Evolutionary conservation across 108 stramenopile genomes (phyloP), one percentile per base, ranked within the genome.

Genomic region (Cyclotella baltica): DNA sequence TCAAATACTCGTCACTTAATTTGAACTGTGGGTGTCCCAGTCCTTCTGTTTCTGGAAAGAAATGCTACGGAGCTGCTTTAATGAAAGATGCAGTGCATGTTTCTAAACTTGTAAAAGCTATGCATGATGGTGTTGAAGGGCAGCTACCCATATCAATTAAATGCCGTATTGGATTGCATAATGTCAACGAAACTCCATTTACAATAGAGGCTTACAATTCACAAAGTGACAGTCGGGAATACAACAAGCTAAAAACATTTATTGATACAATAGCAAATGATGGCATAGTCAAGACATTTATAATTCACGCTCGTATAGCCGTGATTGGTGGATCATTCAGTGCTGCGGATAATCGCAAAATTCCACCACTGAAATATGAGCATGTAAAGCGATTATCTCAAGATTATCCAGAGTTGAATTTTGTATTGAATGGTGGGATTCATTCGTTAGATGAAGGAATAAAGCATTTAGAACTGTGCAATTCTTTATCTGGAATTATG

Each of bases 11-110:
- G 25, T 98, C 96, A 30, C 72, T 99, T 27, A 99, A 99, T 85
- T 70, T 99, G 40, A 99, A 99, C 75, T 97, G 97, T 64, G 99
- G 99, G 2, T 99, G 99, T 87, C 99, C 98, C 5, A 88, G 86
- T 51, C 97, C 98, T 43, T 88, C 92, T 65, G 99, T 99, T 0
- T 94, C 98, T 33, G 92, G 93, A 0, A 98, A 97, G 71, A 96
- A 96, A 46, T 95, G 94, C 48, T 99, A 99, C 75, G 99, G 99
- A 30, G 99, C 99, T 0, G 95, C 95, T 0, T 80, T 99, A 5
- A 99, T 99, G 99, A 90, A 94, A 30, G 88, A 94, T 30, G 89
- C 98, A 3, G 77, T 86, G 19, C 89, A 96, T 16, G 99, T 99
- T 0, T 72, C 84, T 13, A 88, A 94, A 15, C 73, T 96, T 43